Base-by-base conservation (phyloP, 169 alveolate species). In the Plasmodium falciparum region DNA sequence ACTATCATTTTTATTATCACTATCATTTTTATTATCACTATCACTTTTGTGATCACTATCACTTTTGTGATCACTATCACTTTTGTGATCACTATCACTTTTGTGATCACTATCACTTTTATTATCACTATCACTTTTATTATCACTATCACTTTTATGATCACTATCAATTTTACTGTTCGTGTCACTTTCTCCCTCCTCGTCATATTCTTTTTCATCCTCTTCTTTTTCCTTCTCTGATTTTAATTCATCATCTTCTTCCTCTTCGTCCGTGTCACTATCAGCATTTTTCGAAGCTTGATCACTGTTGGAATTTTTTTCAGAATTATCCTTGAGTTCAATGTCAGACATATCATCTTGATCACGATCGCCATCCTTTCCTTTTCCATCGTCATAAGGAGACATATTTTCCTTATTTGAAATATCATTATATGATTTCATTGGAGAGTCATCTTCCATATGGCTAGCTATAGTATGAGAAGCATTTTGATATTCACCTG, bases 31-130 rank as follows among this genome's bases (percentile, higher is more conserved):
- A 43, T 75, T 74, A 12, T 72, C 92, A 13, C 61, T 91, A 7
- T 92, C 80, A 61, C 70, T 83, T 22, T 92, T 93, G 2, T 85
- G 80, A 49, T 85, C 94, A 49, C 91, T 95, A 67, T 91, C 95
- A 59, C 76, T 93, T n/a, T 93, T 93, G n/a, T 78, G 92, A 50
- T 89, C 88, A 45, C 63, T 89, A 74, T 93, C 94, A 71, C 85
- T 95, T 15, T 73, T 88, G 20, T 63, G 93, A 43, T 89, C 94
- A 47, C 69, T 93, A 26, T 88, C 94, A 69, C 85, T 89, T 26
- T 75, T 95, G 7, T 72, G 70, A 47, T 74, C 94, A 0, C 74
- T 92, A 59, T 95, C 96, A 45, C 69, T 89, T 17, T 88, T 95
- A 70, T 91, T 80, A 72, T 72, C 85, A 33, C 73, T 91, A n/a